These are phyloP conservation scores for Solanum chiquidenum DNA, from an alignment of 257 asterid genomes.

Conservation along the genomic window DNA sequence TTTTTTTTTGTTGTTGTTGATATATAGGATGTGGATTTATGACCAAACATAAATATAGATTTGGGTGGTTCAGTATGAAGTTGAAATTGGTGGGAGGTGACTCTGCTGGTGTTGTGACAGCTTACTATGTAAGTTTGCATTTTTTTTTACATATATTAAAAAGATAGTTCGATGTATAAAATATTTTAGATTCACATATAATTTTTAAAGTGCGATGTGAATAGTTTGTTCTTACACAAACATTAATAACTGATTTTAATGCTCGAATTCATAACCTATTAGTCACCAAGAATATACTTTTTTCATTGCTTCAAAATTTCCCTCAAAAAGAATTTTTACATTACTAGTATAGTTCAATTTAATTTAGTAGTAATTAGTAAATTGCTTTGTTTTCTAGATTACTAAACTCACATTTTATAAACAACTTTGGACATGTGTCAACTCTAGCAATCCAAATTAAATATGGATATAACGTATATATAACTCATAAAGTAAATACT, in stretches of 20 bases:
- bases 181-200: too few species aligned
- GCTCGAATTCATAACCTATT: neutral
- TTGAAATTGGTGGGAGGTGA: slow-evolving; percentile 78
- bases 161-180: too few species aligned
- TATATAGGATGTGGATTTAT: slow-evolving; percentile 74
- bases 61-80: slow-evolving; percentile 99
- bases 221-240: too few species aligned
- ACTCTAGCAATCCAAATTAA: neutral
- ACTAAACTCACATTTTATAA: neutral
- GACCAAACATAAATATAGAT: slow-evolving; percentile 78
- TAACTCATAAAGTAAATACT: too few species aligned
- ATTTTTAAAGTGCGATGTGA: neutral
- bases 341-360: neutral
- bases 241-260: too few species aligned
- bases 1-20: neutral
- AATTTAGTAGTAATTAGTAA: too few species aligned
- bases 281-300: rapidly evolving
- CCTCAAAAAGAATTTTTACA: neutral
- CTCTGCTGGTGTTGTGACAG: slow-evolving; percentile 97
- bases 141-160: neutral
- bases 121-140: slow-evolving; percentile 61
- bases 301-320: neutral
- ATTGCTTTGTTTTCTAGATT: neutral
- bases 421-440: neutral
- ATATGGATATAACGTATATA: too few species aligned